These are phyloP conservation scores for Plasmodium yoelii DNA, from an alignment of 169 alveolate species.

Conservation along the genomic window DNA sequence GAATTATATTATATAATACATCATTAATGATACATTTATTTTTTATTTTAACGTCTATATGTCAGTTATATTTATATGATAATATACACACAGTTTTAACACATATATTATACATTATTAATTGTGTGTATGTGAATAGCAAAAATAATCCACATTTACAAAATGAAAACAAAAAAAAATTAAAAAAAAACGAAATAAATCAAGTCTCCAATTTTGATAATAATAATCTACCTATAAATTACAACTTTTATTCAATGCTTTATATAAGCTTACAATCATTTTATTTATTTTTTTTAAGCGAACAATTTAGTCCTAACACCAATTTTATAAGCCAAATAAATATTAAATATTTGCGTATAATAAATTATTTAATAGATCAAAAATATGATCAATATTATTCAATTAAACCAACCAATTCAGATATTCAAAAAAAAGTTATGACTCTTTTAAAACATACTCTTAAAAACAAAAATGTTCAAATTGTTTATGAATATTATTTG, in stretches of 20 bases:
- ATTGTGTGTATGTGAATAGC: not conserved
- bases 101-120: constrained; percentile 7
- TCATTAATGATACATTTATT: constrained; percentile 19
- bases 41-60: constrained; percentile 47
- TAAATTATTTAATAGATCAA: constrained; percentile 28
- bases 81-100: constrained; percentile 5
- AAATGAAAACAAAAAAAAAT: not conserved
- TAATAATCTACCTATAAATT: not conserved
- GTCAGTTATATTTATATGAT: constrained; percentile 27
- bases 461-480: not conserved
- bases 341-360: constrained; percentile 2
- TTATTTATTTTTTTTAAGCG: constrained; percentile 20
- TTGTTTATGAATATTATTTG: constrained; percentile 31
- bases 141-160: not conserved
- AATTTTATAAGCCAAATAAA: constrained; percentile 3
- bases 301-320: not conserved
- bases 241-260: constrained; percentile 33
- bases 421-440: constrained; percentile 53
- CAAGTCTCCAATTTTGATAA: too few species aligned
- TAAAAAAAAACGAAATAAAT: too few species aligned
- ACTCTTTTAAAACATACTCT: constrained; percentile 1
- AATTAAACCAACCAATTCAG: constrained; percentile 22
- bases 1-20: not conserved
- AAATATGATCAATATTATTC: not conserved
- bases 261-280: constrained; percentile 33